phyloP scores from a whole-genome alignment of 2,329 filamentous ascomycete species.

The Pseudodiploospora longispora region DNA sequence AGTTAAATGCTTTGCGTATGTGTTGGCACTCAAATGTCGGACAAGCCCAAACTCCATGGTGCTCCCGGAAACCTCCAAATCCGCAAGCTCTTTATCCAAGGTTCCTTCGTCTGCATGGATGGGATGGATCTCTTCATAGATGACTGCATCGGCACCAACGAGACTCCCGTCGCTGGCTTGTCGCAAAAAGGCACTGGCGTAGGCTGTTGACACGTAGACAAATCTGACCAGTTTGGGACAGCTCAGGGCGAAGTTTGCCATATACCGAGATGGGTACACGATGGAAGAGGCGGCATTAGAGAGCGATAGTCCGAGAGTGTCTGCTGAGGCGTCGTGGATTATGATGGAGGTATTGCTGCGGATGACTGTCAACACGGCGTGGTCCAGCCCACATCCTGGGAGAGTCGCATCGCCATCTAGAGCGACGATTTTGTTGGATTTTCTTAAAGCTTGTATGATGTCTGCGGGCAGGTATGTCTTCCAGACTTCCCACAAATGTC shows the following conservation, averaged over 20 bases:
- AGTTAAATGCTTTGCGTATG: conserved; percentile 2
- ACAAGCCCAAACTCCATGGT: background rate
- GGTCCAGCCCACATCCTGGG: background rate
- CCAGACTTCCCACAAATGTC: background rate
- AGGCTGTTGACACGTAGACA: background rate
- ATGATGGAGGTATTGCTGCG: conserved; percentile 1
- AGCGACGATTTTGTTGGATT: background rate
- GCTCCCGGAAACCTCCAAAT: background rate
- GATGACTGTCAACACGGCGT: background rate
- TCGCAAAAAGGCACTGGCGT: background rate
- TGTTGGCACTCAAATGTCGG: background rate
- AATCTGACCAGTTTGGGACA: background rate
- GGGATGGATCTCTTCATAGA: background rate
- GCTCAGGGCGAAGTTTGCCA: background rate
- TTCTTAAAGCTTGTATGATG: background rate
- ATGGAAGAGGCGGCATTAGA: background rate
- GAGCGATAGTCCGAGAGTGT: background rate
- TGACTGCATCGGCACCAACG: background rate
- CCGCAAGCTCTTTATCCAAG: background rate
- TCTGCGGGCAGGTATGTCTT: background rate
- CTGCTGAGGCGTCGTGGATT: conserved; percentile 1
- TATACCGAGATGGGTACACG: background rate
- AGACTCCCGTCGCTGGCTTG: background rate
- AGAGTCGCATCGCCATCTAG: background rate
- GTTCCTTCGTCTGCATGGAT: background rate